phyloP scores from a whole-genome alignment of 176 grass and related monocot species.

The Hordeum vulgare region DNA sequence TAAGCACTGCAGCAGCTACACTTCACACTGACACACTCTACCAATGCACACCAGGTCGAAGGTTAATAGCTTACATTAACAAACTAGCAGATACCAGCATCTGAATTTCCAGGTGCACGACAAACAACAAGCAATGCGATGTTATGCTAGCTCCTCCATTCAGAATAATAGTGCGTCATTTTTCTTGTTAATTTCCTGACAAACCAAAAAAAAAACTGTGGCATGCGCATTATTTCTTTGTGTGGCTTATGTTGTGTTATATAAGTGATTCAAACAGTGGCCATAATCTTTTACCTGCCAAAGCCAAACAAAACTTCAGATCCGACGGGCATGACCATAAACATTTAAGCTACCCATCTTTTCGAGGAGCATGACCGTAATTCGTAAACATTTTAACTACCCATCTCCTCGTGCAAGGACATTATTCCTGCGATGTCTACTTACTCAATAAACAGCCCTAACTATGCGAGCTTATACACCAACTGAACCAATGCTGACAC shows the following conservation, averaged over 20 bases:
- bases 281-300: background rate
- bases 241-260: background rate
- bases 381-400: background rate
- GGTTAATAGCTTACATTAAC: background rate
- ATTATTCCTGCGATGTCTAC: background rate
- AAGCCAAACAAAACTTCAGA: background rate
- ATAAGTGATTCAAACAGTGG: background rate
- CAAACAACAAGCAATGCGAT: background rate
- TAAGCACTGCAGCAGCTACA: background rate
- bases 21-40: background rate
- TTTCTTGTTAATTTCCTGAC: background rate
- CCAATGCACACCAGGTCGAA: background rate
- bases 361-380: background rate
- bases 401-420: background rate
- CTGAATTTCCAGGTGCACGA: background rate
- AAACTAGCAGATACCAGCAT: background rate
- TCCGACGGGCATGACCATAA: background rate
- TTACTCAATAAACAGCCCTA: background rate
- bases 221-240: background rate
- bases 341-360: background rate
- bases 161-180: background rate
- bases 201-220: background rate
- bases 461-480: background rate
- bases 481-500: background rate
- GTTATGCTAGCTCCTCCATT: background rate